Evolutionary conservation across 2,329 filamentous ascomycete genomes (phyloP), one percentile per base, ranked within the genome.

Genomic region (Sporothrix brunneoviolacea): DNA sequence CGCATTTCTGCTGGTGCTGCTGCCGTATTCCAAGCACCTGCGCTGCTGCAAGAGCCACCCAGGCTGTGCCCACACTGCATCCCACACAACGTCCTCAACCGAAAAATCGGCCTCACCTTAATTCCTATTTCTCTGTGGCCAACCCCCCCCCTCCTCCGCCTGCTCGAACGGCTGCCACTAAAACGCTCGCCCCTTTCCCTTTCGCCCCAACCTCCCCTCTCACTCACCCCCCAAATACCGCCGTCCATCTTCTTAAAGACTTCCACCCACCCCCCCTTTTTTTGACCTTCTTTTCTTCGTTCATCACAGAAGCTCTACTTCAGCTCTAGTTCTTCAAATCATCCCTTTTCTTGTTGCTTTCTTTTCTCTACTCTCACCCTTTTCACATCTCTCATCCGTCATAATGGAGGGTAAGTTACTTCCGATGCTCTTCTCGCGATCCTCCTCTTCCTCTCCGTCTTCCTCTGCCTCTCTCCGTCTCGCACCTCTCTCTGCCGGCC

Each of bases 371-470:
- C 58, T 61, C 59, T 60, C 54, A 12, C 60, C 57, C 58, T 21
- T 41, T 61, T 60, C 62, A 58, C 58, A 50, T 51, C 48, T 42
- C 37, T 67, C 72, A 76, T 70, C 71, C 67, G 67, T 68, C 72
- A 73, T 68, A 67, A 80, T 80, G 76, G 76, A 76, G 71, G 73
- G 73, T 76, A 60, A 55, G 56, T 58, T 58, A 53, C 19, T 42
- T 22, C 15, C 13, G 36, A 39, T 48, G 35, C 38, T 48, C 22
- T 40, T 40, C 10, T 48, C 45, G 36, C 12, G 36, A 35, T 53
- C 35, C 27, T 35, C 35, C 13, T 21, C n/a, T 43, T 33, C 22
- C 12, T 33, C 8, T n/a, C 30, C 33, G 10, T 18, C 35, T 42
- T 9, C 18, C 16, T 21, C 12, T 21, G 27, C 28, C 18, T 8